Conservation (phyloP, 345 rosid species). For the Eucalyptus cloeziana region DNA sequence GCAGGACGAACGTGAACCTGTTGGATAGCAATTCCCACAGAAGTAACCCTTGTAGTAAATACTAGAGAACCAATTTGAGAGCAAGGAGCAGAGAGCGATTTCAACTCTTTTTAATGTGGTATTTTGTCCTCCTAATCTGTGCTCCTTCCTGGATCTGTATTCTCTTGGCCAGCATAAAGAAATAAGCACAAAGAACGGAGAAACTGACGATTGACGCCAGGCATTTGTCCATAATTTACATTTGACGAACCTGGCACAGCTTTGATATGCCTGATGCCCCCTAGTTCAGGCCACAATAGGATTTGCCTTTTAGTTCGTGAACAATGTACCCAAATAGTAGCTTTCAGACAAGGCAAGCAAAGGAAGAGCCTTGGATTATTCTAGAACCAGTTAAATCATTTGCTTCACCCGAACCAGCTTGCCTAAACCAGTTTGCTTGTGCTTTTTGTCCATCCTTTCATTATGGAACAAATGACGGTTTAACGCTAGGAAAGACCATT, state of each 20-base stretch:
- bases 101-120: background rate
- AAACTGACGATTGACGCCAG: background rate
- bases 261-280: background rate
- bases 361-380: too few relatives aligned
- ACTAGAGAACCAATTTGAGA: background rate
- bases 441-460: background rate
- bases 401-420: too few relatives aligned
- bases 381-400: too few relatives aligned
- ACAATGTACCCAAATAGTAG: background rate
- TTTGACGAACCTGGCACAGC: background rate
- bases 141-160: background rate
- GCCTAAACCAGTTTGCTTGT: background rate
- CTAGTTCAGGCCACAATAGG: background rate
- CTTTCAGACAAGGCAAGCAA: background rate
- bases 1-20: background rate
- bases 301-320: background rate
- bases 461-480: background rate
- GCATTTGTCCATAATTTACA: background rate
- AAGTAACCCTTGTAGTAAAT: background rate
- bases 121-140: background rate
- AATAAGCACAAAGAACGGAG: background rate
- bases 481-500: background rate
- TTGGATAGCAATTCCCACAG: background rate
- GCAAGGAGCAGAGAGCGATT: background rate
- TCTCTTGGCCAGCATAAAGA: background rate